Conservation (phyloP, 805 yeast genomes). For the Grigorovia humatica region DNA sequence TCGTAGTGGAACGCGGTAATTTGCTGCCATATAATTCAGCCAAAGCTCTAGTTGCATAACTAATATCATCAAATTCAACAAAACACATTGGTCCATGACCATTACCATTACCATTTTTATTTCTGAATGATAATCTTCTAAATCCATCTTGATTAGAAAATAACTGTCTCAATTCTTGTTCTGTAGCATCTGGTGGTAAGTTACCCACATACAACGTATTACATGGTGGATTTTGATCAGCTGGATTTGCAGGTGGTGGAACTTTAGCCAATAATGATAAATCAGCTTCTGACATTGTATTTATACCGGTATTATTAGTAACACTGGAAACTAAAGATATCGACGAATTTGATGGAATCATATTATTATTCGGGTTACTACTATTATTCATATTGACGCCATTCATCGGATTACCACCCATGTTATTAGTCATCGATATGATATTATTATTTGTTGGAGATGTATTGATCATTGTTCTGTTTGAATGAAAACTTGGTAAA, state of each 20-base stretch:
- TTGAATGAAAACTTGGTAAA: not conserved
- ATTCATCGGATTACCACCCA: not conserved
- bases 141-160: constrained; percentile 88
- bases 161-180: constrained; percentile 76
- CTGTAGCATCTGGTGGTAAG: constrained; percentile 94
- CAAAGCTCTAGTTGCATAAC: constrained; percentile 83
- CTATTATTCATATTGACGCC: not conserved
- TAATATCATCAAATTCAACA: constrained; percentile 95
- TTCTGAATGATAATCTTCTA: constrained; percentile 83
- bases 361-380: not conserved
- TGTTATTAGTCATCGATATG: not conserved
- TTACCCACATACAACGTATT: constrained; percentile 95
- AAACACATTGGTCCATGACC: constrained; percentile 98
- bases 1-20: constrained; percentile 58
- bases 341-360: constrained; percentile 3
- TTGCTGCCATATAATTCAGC: constrained; percentile 92
- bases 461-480: not conserved
- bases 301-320: constrained; percentile 6
- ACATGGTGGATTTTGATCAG: constrained; percentile 98
- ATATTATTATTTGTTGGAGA: constrained; percentile 1
- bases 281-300: constrained; percentile 39
- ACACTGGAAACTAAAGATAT: constrained; percentile 4
- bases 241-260: constrained; percentile 93
- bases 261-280: constrained; percentile 65
- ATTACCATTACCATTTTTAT: constrained; percentile 42